Base-by-base conservation (phyloP, 2,329 filamentous ascomycete species). In the Helotiales sp. region DNA sequence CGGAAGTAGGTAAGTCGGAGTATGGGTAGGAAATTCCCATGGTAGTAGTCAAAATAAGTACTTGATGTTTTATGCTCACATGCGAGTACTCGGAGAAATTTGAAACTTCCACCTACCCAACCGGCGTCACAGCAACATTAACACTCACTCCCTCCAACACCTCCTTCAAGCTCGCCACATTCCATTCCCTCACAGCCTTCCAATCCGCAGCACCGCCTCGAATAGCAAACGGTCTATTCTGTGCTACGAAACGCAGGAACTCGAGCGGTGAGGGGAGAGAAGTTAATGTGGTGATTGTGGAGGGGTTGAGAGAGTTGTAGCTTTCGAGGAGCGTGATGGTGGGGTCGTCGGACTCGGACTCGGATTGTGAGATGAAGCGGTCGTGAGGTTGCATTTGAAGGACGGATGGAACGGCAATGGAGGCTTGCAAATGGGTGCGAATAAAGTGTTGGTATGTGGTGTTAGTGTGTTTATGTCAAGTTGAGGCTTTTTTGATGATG, bases 91-190 rank as follows among this genome's bases (percentile, higher is more conserved):
- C n/a, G n/a, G n/a, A n/a, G n/a, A n/a, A n/a, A n/a, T n/a, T n/a
- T n/a, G n/a, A n/a, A n/a, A n/a, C n/a, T n/a, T n/a, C n/a, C n/a
- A 64, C 68, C 66, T 71, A 76, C 74, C 66, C 71, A 64, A 61
- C 69, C 49, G 91, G 91, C n/a, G 92, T 96, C 37, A 93, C 85
- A 24, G 92, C 91, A 65, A 95, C 91, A 72, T 92, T 92, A 61
- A 96, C 89, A 0, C 78, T 78, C 62, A 86, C 82, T 3, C 83
- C 83, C 6, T 78, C 79, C 73, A 96, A 83, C 0, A 80, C 79
- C 2, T 82, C 71, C 32, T 81, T 82, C 3, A 96, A 81, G 73
- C 89, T 91, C 0, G 79, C 75, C 1, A 85, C 83, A 67, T 85
- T 84, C 92, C 92, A 96, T 60, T 79, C 82, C 64, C 79, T 81